phyloP scores from a whole-genome alignment of 1,284 basidiomycete species.

The Cystobasidiaceae sp. region DNA sequence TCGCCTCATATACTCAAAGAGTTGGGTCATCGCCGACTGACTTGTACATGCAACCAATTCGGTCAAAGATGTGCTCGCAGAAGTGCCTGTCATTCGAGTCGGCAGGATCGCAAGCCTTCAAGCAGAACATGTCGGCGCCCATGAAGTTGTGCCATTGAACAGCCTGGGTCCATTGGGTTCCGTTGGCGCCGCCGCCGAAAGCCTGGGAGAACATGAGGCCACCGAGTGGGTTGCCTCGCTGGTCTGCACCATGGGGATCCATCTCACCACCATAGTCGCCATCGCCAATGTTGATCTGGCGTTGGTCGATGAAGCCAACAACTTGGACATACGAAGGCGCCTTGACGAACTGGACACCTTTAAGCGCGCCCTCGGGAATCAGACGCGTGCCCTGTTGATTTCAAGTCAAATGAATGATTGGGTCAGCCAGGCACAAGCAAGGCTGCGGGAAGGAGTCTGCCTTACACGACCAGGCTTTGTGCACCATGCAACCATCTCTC shows the following conservation, averaged over 20 bases:
- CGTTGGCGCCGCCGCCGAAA: constrained; percentile 42
- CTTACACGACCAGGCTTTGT: constrained; percentile 30
- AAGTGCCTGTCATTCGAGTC: constrained; percentile 1
- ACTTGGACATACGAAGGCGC: constrained; percentile 50
- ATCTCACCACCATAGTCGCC: constrained; percentile 61
- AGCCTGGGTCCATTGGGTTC: constrained; percentile 20
- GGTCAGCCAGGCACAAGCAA: neutral
- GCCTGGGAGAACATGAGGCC: constrained; percentile 47
- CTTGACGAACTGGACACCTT: constrained; percentile 41
- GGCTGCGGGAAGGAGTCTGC: neutral
- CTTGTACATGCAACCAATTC: constrained; percentile 25
- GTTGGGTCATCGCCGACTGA: neutral
- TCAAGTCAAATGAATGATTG: neutral
- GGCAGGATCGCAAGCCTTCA: constrained; percentile 29
- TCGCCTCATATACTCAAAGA: too few relatives aligned
- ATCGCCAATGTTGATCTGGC: constrained; percentile 54
- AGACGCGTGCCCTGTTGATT: constrained; percentile 40
- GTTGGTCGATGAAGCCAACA: constrained; percentile 46
- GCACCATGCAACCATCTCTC: constrained; percentile 38
- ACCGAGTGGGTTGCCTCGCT: constrained; percentile 33
- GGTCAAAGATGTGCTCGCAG: constrained; percentile 40
- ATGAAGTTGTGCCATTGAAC: constrained; percentile 32
- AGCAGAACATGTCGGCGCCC: constrained; percentile 29
- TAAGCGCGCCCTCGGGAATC: constrained; percentile 43
- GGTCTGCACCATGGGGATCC: constrained; percentile 36